Conservation (phyloP, 768 basidiomycete species). For the Pisolithus microcarpus region DNA sequence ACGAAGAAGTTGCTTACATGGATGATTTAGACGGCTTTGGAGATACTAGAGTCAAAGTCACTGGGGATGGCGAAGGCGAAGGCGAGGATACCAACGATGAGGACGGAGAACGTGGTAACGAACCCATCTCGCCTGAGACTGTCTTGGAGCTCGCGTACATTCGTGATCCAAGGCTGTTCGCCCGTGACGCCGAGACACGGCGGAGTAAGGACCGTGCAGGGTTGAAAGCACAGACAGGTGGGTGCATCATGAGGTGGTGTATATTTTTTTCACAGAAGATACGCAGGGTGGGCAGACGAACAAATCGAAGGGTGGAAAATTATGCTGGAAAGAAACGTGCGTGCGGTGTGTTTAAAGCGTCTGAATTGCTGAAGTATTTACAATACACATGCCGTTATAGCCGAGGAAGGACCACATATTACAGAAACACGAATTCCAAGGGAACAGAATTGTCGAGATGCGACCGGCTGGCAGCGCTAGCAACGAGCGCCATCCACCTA, state of each 20-base stretch:
- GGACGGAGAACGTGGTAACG: slow-evolving; percentile 21
- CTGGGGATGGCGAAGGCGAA: slow-evolving; percentile 64
- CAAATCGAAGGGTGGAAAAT: slow-evolving; percentile 91
- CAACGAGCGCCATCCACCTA: slow-evolving; percentile 9
- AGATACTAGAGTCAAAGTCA: slow-evolving; percentile 36
- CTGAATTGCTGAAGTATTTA: not conserved
- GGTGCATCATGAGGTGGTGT: slow-evolving; percentile 5
- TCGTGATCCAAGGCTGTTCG: slow-evolving; percentile 65
- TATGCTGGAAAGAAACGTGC: slow-evolving; percentile 83
- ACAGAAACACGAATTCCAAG: slow-evolving; percentile 69
- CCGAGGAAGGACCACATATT: slow-evolving; percentile 70
- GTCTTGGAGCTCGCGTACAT: slow-evolving; percentile 75
- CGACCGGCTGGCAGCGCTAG: not conserved
- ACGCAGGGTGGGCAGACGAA: slow-evolving; percentile 64
- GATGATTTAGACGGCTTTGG: slow-evolving; percentile 46
- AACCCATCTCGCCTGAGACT: slow-evolving; percentile 41
- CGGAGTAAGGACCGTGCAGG: slow-evolving; percentile 60
- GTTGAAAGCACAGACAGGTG: slow-evolving; percentile 63
- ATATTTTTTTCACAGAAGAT: not conserved
- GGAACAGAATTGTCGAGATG: slow-evolving; percentile 38
- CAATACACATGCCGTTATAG: slow-evolving; percentile 25
- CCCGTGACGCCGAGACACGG: slow-evolving; percentile 66
- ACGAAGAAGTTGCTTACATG: slow-evolving; percentile 14
- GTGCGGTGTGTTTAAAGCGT: slow-evolving; percentile 22
- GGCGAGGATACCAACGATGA: slow-evolving; percentile 42